Percentiles rank a stretch among this genome's conserved stretches.
Conservation (phyloP, 2,329 filamentous ascomycete genomes). For the Penicillium freii region DNA sequence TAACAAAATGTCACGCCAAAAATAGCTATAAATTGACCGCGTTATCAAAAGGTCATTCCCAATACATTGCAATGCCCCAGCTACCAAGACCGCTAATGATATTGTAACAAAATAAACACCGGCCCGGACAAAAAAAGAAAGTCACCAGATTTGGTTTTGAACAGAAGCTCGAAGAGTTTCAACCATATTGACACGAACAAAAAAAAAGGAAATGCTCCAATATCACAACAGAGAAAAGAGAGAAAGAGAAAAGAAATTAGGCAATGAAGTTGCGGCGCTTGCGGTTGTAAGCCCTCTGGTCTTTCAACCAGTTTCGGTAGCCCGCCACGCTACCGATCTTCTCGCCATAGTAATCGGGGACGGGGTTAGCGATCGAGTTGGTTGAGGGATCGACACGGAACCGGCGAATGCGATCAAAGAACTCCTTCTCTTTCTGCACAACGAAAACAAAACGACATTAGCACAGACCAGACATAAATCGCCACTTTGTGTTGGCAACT, state of each 20-base stretch:
- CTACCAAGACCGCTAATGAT: constrained; percentile 27
- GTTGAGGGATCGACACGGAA: constrained; percentile 87
- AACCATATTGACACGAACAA: constrained; percentile 20
- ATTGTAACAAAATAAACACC: constrained; percentile 24
- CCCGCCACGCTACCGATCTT: constrained; percentile 92
- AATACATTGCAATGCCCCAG: constrained; percentile 21
- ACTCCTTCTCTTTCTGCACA: constrained; percentile 81
- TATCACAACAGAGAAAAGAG: not conserved
- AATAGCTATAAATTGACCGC: constrained; percentile 3
- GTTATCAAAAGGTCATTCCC: constrained; percentile 19
- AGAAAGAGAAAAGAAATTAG: constrained; percentile 16
- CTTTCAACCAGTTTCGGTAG: constrained; percentile 94
- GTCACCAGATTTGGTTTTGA: constrained; percentile 9
- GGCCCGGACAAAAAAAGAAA: constrained; percentile 17
- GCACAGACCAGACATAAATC: not conserved
- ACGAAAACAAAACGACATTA: not conserved
- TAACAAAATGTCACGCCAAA: not conserved
- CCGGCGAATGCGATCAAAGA: constrained; percentile 87
- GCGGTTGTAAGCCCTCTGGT: constrained; percentile 94
- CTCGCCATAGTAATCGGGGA: constrained; percentile 97
- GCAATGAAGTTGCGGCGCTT: constrained; percentile 59
- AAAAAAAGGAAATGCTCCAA: constrained; percentile 4
- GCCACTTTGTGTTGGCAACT: not conserved
- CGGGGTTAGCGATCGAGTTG: constrained; percentile 86
- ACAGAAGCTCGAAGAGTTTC: not conserved